Evolutionary conservation across 2,329 filamentous ascomycete genomes (phyloP), one percentile per base, ranked within the genome.

Genomic region (Trichoderma semiorbis): DNA sequence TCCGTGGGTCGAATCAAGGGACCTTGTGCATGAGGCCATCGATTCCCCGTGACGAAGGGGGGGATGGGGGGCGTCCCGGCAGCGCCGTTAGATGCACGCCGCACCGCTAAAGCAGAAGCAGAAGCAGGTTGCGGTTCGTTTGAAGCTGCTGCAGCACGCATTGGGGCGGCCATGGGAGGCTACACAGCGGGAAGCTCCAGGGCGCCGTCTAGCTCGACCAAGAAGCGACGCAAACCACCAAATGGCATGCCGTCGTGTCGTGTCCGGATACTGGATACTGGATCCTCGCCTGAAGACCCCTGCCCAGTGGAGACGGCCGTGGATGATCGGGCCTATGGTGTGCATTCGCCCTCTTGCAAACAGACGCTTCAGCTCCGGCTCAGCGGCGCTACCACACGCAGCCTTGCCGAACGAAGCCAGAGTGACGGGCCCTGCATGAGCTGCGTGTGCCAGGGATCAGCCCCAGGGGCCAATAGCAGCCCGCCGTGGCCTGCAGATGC

Each of bases 381-480:
- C 71, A 62, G 63, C 62, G 58, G 64, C 71, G 71, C 71, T 72
- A 72, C 71, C 36, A 65, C 60, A 26, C 71, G 66, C 55, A 72
- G 71, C 71, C 71, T 72, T 72, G 68, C 71, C 71, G 64, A 72
- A 72, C 68, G 68, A 69, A 28, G 71, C 61, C 71, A 66, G 28
- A 47, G 39, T 24, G 62, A 72, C 34, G 71, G 68, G 71, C 61
- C 68, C 61, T 72, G 71, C 71, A 72, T 71, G 36, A 62, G 50
- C 71, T 60, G 64, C 70, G 60, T 64, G 71, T 62, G 61, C 68
- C 71, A 66, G 68, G 71, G 58, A 70, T 39, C 26, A 30, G 21
- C 21, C 10, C 47, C 21, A 7, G 32, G 7, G 18, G n/a, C 70
- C 71, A 72, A 72, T 72, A 16, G 36, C 60, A 21, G 43, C 47